Evolutionary conservation across 1,284 basidiomycete species (phyloP).

Genomic region (Entoloma clypeatum): DNA sequence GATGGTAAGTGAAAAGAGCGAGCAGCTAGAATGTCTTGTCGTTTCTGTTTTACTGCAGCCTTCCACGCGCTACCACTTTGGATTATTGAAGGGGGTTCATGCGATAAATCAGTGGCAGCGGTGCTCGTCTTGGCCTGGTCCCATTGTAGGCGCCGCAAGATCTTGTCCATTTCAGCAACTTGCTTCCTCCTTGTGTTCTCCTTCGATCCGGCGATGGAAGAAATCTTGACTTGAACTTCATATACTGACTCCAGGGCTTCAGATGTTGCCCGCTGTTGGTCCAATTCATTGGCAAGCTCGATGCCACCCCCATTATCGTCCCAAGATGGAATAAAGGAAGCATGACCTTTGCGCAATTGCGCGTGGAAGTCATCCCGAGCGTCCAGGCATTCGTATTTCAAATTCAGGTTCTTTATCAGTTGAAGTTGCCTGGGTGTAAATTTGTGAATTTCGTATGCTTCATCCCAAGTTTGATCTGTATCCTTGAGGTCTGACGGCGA

Average conservation of each 20-base stretch:
- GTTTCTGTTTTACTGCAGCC: too few relatives aligned
- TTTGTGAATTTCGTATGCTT: slow-evolving; percentile 18
- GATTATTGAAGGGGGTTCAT: too few relatives aligned
- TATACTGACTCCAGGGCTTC: too few relatives aligned
- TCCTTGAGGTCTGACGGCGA: slow-evolving; percentile 23
- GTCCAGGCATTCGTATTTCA: slow-evolving; percentile 13
- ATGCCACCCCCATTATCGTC: not conserved
- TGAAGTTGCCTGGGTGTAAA: slow-evolving; percentile 13
- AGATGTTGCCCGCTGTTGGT: not conserved
- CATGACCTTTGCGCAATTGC: slow-evolving; percentile 8
- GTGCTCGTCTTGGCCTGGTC: too few relatives aligned
- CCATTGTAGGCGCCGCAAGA: too few relatives aligned
- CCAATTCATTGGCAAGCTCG: not conserved
- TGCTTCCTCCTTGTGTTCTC: too few relatives aligned
- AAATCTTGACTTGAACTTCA: too few relatives aligned
- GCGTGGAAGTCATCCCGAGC: slow-evolving; percentile 11
- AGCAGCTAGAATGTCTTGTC: not conserved
- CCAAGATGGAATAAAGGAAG: not conserved
- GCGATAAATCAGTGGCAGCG: too few relatives aligned
- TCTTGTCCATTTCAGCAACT: too few relatives aligned
- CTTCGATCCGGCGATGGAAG: too few relatives aligned
- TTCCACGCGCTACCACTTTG: too few relatives aligned
- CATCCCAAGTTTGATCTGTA: slow-evolving; percentile 22
- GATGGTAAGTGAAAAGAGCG: not conserved
- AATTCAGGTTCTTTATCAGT: slow-evolving; percentile 21